Conservation (phyloP, 176 grass and related monocot genomes). For the Rhynchospora pubera region DNA sequence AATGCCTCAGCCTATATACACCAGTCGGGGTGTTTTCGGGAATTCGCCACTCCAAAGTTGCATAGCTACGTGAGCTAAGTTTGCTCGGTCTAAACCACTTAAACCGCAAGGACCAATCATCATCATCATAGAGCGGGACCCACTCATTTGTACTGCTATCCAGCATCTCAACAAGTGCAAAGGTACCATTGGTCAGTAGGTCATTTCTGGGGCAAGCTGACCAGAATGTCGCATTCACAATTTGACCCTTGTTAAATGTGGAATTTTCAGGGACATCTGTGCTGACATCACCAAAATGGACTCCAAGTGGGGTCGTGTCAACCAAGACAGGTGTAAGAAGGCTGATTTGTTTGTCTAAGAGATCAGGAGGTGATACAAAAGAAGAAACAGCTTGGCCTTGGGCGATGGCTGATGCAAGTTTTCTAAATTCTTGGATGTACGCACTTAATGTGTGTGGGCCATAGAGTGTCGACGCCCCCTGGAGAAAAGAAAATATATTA, state of each 20-base stretch:
- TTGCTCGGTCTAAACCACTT: constrained; percentile 70
- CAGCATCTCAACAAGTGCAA: constrained; percentile 66
- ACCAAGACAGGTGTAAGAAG: constrained; percentile 62
- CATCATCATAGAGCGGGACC: constrained; percentile 72
- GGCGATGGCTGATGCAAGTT: constrained; percentile 63
- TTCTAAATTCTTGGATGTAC: constrained; percentile 93
- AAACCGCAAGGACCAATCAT: constrained; percentile 81
- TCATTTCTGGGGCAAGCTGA: constrained; percentile 94
- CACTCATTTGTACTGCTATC: constrained; percentile 33
- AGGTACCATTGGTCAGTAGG: constrained; percentile 67
- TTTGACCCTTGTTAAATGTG: constrained; percentile 50
- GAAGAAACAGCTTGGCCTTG: constrained; percentile 44
- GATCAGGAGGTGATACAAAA: constrained; percentile 57
- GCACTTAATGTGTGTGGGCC: constrained; percentile 91
- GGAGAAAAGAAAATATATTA: constrained; percentile 10
- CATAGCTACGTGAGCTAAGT: constrained; percentile 63
- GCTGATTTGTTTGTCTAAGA: constrained; percentile 78
- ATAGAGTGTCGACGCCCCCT: constrained; percentile 91
- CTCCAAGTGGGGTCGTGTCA: constrained; percentile 54
- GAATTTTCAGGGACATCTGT: constrained; percentile 59
- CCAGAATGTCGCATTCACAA: constrained; percentile 76
- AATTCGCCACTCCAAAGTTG: constrained; percentile 74
- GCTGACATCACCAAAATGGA: constrained; percentile 65
- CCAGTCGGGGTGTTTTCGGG: constrained; percentile 48
- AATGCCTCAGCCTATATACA: constrained; percentile 90